These are phyloP conservation scores for Cymodocea nodosa DNA, from an alignment of 116 monocot genomes.

Conservation along the genomic window DNA sequence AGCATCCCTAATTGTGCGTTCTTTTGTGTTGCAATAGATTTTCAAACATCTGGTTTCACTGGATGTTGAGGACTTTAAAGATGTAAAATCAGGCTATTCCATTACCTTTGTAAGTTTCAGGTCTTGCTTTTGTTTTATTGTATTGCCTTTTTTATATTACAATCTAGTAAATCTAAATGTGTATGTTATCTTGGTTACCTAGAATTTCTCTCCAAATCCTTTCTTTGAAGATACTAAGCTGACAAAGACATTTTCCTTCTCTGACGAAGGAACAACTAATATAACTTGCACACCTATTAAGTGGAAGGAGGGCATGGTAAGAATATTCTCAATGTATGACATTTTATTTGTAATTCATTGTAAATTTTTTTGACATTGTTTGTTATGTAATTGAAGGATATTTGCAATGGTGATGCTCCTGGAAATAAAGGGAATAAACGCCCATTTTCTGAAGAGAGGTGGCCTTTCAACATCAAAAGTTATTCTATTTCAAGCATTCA, in stretches of 20 bases:
- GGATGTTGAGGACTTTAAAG: slow-evolving; percentile 73
- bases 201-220: slow-evolving; percentile 49
- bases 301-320: slow-evolving; percentile 56
- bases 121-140: neutral
- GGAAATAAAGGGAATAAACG: slow-evolving; percentile 50
- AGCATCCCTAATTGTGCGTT: neutral
- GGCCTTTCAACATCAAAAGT: neutral
- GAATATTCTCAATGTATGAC: neutral
- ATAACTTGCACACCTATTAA: slow-evolving; percentile 43
- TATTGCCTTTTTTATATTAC: neutral
- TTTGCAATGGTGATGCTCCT: slow-evolving; percentile 37
- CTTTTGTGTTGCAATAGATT: slow-evolving; percentile 15
- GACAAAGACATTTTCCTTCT: slow-evolving; percentile 37
- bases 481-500: neutral
- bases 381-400: slow-evolving; percentile 17
- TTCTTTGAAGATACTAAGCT: slow-evolving; percentile 49
- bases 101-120: slow-evolving; percentile 61
- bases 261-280: slow-evolving; percentile 37
- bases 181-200: neutral
- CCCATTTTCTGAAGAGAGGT: slow-evolving; percentile 60
- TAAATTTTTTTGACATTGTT: neutral
- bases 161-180: neutral
- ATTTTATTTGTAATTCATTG: neutral
- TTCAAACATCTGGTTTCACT: slow-evolving; percentile 49
- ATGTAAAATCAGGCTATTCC: slow-evolving; percentile 67